Base-by-base conservation (phyloP, 345 rosid species). In the Heritiera fomes region DNA sequence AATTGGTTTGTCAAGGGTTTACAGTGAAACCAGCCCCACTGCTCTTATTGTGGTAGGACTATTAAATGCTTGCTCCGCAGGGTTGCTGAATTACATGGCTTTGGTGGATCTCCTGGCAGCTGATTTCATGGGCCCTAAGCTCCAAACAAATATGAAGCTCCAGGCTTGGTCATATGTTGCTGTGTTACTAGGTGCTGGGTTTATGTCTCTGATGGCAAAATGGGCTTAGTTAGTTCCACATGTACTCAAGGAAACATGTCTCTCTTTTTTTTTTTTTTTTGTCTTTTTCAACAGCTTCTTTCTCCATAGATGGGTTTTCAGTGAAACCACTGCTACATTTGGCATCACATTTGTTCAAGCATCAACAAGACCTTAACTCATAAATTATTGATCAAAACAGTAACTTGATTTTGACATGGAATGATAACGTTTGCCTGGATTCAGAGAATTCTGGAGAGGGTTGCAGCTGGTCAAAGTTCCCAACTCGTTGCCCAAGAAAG, bases 81-180 rank as follows among this genome's bases (percentile, higher is more conserved):
- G 98, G 43, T 79, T 93, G 73, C 83, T 91, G 49, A 88, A 86
- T 53, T 93, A 90, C 83, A 93, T 90, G 96, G 96, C 98, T 0
- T 75, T 91, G 63, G 98, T 93, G 0, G 94, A 91, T 78, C 92
- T 93, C 66, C 71, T 91, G 1, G 84, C 92, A 0, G 84, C 89
- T 0, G 96, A 93, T 6, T 93, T 93, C 71, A 82, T 91, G 92
- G 94, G 93, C 17, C 87, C 88, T 15, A 91, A 87, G 77, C 80
- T 93, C 78, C 98, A 93, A 78, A 82, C 77, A 23, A 88, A 82
- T 73, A 62, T 89, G 75, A 93, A 84, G 82, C 91, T 93, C 68
- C 96, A 93, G 53, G 14, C 84, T 61, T 80, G 79, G 75, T 84
- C 89, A 7, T 89, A 87, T 28, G 38, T 17, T 5, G 90, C 91